Base-by-base conservation (phyloP, 2,329 filamentous ascomycete species). In the Hymenoscyphus occultus region DNA sequence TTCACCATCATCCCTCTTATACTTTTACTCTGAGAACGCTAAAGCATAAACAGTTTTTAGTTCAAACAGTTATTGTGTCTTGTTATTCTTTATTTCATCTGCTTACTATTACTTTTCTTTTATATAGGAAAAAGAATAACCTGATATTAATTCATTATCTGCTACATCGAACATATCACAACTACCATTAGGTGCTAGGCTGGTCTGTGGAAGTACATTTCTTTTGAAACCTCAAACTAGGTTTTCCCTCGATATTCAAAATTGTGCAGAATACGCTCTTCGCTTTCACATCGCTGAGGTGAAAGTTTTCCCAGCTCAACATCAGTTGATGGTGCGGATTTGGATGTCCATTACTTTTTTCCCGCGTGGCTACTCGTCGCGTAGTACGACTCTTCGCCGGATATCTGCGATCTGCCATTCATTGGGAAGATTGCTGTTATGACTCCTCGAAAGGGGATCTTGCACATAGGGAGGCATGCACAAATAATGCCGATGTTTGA, bases 401-500 rank as follows among this genome's bases (percentile, higher is more conserved):
- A n/a, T 12, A 39, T 10, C 16, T 40, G 56, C 31, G 56, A 39
- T 14, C 9, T 59, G 5, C 22, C 56, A 12, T 19, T 39, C 39
- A 22, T 59, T 5, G 69, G 69, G 54, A 72, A 73, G 2, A 71
- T 28, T 6, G 40, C 61, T 2, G 71, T 70, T 16, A 74, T 65
- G 9, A 74, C 10, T 19, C 66, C 59, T 4, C 69, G 48, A 7
- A 78, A 71, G 0, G 74, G 71, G n/a, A 72, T 71, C 51, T 75
- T 72, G 59, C 75, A 72, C 71, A 77, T 77, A 10, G 78, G 77
- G 6, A 78, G 73, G 61, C 76, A 78, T 16, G 77, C 75, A 62
- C 77, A 78, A 39, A 77, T 76, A n/a, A 78, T 74, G 14, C 71
- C 76, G 14, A 73, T 69, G 59, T 75, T 76, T 32, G 73, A 71